Base-by-base conservation (phyloP, 768 basidiomycete species). In the Cyclocybe cylindracea region DNA sequence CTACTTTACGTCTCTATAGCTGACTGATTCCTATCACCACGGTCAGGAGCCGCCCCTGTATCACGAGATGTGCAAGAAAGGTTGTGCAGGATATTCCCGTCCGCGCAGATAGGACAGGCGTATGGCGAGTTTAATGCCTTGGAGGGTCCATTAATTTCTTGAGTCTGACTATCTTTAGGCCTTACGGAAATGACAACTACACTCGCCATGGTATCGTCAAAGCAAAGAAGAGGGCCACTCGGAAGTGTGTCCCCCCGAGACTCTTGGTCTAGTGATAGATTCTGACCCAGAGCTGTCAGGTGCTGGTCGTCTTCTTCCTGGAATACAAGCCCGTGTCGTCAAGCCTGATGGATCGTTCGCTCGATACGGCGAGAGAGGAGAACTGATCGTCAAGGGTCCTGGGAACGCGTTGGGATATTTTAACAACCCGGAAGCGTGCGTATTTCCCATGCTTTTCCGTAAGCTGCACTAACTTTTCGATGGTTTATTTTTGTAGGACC, bases 21-120 rank as follows among this genome's bases (percentile, higher is more conserved):
- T 16, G 16, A 63, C 39, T 69, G 64, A 55, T 54, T 71, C 44
- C 72, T 69, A 10, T 32, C 48, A 64, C 24, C 24, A 24, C 24
- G 24, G 24, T 24, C 60, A 57, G 84, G 84, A 18, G 85, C 85
- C 19, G 85, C 84, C 7, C 85, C 85, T 39, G 71, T 85, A 40
- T 76, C 81, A 0, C 56, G 64, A 31, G 78, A 83, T 54, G 60
- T 82, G n/a, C 80, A 77, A 54, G 62, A 71, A 33, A 73, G 72
- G 56, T 67, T 84, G 19, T 60, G 62, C 13, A 63, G 71, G 36
- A 55, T 78, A 33, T 76, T 86, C 33, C 85, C 85, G 0, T 57
- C 70, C 11, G 74, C 75, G 1, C 67, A 69, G 48, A 73, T 86
- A n/a, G 83, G 80, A n/a, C 85, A 86, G 61, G 78, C 76, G 11